Evolutionary conservation across 305 asterid genomes (phyloP), one percentile per base, ranked within the genome.

Genomic region (Rubia peregrina): DNA sequence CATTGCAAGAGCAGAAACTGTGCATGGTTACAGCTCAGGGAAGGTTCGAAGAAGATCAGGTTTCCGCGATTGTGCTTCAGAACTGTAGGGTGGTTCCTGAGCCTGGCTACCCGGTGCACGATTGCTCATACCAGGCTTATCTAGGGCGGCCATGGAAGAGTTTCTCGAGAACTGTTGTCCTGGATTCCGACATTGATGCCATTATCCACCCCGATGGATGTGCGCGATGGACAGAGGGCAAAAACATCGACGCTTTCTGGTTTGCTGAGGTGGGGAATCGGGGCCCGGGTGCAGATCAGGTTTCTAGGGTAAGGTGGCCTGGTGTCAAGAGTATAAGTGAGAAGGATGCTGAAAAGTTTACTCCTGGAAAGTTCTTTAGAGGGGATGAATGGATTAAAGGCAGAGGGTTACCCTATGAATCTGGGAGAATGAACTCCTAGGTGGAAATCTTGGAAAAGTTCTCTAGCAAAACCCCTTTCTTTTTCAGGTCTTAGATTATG

Each of bases 1-100:
- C 90, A 5, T 56, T 68, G 65, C 49, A 8, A 8, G 51, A 48
- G 66, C 95, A 73, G 68, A 67, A 86, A 41, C 75, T 38, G 0
- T 84, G 86, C 73, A 82, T 81, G 81, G 81, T 90, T 57, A 84
- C 90, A 0, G 92, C 95, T 13, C 90, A 89, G n/a, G 96, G 96
- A 53, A 81, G 90, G 53, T 44, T 33, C 16, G 85, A 78, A 11
- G 36, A 43, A 3, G 75, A 68, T 2, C 70, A 74, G 59, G 11
- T n/a, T 0, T 77, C 80, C 7, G 86, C 72, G 0, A 59, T 77
- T 7, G 63, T 84, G 7, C 43, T 89, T 40, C 87, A 85, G 5
- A 80, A 83, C 75, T 73, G 88, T 14, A 38, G 46, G 5, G 77
- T 87, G 41, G 40, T 17, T 1, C 80, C 86, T 0, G 88, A 83